Evolutionary conservation across 1,284 basidiomycete species (phyloP).

Genomic region (Leccinum fuscescens): DNA sequence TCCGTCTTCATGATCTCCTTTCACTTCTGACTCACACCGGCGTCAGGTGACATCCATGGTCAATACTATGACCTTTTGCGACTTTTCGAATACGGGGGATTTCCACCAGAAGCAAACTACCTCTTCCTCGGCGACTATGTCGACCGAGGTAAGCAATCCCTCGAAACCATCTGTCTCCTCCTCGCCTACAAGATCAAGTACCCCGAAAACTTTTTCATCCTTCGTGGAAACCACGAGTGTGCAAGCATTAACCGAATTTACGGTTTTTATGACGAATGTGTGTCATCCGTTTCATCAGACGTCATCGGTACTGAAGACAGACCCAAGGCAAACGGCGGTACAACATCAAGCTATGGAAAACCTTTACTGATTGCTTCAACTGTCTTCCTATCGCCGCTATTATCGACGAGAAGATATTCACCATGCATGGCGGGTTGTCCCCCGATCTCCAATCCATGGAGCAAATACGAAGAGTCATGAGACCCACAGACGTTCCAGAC

Average conservation of each 20-base stretch:
- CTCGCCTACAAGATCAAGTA: slow-evolving; percentile 98
- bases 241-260: slow-evolving; percentile 95
- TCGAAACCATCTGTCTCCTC: slow-evolving; percentile 90
- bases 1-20: slow-evolving; percentile 43
- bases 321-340: slow-evolving; percentile 88
- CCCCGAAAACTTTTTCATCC: slow-evolving; percentile 96
- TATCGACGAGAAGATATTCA: slow-evolving; percentile 97
- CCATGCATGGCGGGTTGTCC: slow-evolving; percentile 90
- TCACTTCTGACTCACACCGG: slow-evolving; percentile 19
- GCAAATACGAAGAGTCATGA: slow-evolving; percentile 98
- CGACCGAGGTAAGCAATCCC: slow-evolving; percentile 91
- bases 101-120: slow-evolving; percentile 95
- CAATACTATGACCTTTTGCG: slow-evolving; percentile 94
- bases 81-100: slow-evolving; percentile 93
- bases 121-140: slow-evolving; percentile 95
- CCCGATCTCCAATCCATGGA: slow-evolving; percentile 99
- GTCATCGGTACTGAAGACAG: slow-evolving; percentile 9
- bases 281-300: slow-evolving; percentile 32
- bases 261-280: slow-evolving; percentile 96
- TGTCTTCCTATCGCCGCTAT: slow-evolving; percentile 94
- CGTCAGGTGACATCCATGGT: slow-evolving; percentile 86
- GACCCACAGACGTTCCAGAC: slow-evolving; percentile 98
- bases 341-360: slow-evolving; percentile 98
- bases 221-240: slow-evolving; percentile 93
- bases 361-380: slow-evolving; percentile 96